Evolutionary conservation across 768 basidiomycete species (phyloP), one percentile per base, ranked within the genome.

Genomic region (Pulveroboletus sp.): DNA sequence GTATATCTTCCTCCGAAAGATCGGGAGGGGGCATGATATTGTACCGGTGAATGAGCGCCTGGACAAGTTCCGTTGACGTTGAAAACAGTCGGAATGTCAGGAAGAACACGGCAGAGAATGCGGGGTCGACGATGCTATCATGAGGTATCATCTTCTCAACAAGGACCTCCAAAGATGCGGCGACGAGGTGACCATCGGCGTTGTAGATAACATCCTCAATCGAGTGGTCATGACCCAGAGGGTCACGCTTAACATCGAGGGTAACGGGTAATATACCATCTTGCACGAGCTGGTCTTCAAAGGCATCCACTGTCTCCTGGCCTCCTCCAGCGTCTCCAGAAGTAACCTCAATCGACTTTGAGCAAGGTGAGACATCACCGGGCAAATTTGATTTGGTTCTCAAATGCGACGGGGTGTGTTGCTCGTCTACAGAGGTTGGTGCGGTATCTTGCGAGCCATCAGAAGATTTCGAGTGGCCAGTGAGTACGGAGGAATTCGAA

Each of bases 131-230:
- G 37, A 94, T 80, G 49, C 84, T 85, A 62, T 93, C 92, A 62
- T 97, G 91, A 5, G 94, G 93, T 17, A 95, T 95, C 85, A 98
- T 88, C 71, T 92, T 94, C 71, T 95, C 94, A n/a, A 98, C 87
- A 36, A 99, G 74, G 2, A 86, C 94, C 16, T 78, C 77, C 52
- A 99, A 74, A 5, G 92, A 93, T 2, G 93, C 97, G 20, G 93
- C 94, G 10, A 94, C 87, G 17, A 98, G 82, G 54, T 83, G 80
- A 3, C 94, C 94, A 12, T 98, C 94, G 38, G 78, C 77, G 64
- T 94, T 97, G 74, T 92, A 94, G 5, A 87, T 82, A 41, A 95
- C 87, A 61, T 99, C 94, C 31, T 87, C 81, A 5, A 81, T 70
- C 12, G 83, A 75, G 66, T 94, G 90, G 58, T 97, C 93, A 63